A percentile compares a stretch with the other conserved stretches of the same genome.
These are phyloP conservation scores for Colletotrichum sp. DNA, from an alignment of 2,329 filamentous ascomycete genomes.

Conservation along the genomic window DNA sequence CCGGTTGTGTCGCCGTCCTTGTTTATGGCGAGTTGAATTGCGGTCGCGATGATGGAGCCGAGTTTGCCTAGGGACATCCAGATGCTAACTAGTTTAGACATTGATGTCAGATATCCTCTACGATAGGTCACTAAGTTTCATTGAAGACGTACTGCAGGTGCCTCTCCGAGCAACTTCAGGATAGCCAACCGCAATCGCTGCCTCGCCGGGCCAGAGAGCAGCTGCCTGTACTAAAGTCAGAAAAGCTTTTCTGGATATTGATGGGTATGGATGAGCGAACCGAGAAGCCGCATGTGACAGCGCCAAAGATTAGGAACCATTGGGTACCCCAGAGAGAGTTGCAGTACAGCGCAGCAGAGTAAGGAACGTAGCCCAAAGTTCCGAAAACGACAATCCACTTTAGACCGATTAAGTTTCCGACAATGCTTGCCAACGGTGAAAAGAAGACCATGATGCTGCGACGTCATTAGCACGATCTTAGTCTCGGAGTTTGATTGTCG, in stretches of 20 bases:
- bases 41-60: slow-evolving; percentile 56
- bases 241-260: accelerated
- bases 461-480: accelerated
- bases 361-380: slow-evolving; percentile 1
- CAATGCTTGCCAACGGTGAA: not conserved
- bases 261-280: not conserved
- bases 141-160: slow-evolving; percentile 31
- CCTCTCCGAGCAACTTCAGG: slow-evolving; percentile 48
- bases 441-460: not conserved
- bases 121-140: too few species aligned
- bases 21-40: slow-evolving; percentile 56
- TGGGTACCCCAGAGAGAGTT: slow-evolving; percentile 12
- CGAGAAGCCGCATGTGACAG: slow-evolving; percentile 2
- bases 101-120: not conserved
- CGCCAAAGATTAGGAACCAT: slow-evolving; percentile 9
- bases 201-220: slow-evolving; percentile 38
- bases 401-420: slow-evolving; percentile 7
- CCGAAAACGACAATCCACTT: slow-evolving; percentile 11
- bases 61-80: slow-evolving; percentile 58
- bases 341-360: slow-evolving; percentile 9
- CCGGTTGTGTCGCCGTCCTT: slow-evolving; percentile 43
- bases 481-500: accelerated
- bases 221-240: slow-evolving; percentile 26
- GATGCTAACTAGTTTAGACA: slow-evolving; percentile 36
- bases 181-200: slow-evolving; percentile 34